Evolutionary conservation across 2,329 filamentous ascomycete species (phyloP), one percentile per base, ranked within the genome.

Genomic region (Pseudogymnoascus pannorum): DNA sequence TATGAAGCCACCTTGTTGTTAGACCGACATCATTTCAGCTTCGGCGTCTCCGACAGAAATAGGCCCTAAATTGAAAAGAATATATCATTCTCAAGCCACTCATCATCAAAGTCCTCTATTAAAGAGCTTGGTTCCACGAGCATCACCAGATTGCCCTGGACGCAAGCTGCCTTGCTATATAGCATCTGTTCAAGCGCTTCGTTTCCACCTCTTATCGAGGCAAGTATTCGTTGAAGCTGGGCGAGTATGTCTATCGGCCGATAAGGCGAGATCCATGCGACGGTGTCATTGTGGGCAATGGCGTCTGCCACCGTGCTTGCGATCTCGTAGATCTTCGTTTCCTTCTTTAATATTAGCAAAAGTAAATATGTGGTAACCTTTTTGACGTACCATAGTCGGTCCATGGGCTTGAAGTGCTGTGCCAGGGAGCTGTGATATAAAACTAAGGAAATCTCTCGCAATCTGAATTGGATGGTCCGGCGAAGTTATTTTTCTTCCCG

Each of bases 371-470:
- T 2, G 4, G 5, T 18, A 5, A 4, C 4, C 16, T 29, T 16
- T 6, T 2, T 8, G 1, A 60, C 64, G 51, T 48, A 65, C 78
- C 66, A 81, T 75, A 0, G 76, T 76, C 4, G 78, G 75, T 0
- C 79, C 79, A 60, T 81, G 79, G 0, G 78, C 78, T 62, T 81
- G 78, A 2, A 81, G 72, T 0, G 78, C 79, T 0, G 76, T 70
- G 58, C 72, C 74, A 0, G 79, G 79, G 3, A 81, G 69, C 3
- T 74, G 71, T 1, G 74, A 73, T 5, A 80, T 75, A 3, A 76
- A 69, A 4, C 71, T 69, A 16, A 81, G 65, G 22, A 81, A 78
- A 57, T 80, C 77, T 12, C 72, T 73, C 3, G 78, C 78, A 44
- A 80, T 78, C 14, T 75, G 70, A 2, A 80, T 70, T 0, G 78